Conservation (phyloP, 306 rosid genomes). For the Citrullus colocynthis region DNA sequence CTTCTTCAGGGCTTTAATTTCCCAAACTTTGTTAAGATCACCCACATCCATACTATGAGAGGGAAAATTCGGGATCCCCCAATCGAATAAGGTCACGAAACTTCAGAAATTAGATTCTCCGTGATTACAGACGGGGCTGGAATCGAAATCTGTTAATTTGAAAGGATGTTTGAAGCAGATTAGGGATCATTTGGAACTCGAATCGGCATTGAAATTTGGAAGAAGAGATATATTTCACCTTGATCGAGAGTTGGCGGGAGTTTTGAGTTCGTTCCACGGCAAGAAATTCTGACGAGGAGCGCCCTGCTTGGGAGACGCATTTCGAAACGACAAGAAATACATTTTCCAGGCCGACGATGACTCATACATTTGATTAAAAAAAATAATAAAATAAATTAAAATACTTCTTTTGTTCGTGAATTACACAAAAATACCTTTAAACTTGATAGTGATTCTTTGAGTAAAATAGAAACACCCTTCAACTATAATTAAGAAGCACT, state of each 20-base stretch:
- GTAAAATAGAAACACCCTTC: no score
- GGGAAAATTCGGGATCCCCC: background rate
- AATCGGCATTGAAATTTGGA: background rate
- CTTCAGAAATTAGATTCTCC: background rate
- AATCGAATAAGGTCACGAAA: background rate
- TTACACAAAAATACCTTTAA: no score
- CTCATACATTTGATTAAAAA: no score
- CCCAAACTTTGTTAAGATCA: constrained; percentile 79
- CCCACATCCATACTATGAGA: constrained; percentile 42
- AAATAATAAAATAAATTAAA: no score
- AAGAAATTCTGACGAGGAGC: background rate
- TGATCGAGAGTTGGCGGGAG: constrained; percentile 5
- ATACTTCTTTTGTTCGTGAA: no score
- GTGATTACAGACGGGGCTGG: background rate
- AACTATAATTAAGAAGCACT: no score
- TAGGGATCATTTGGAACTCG: background rate
- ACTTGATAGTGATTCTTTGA: no score
- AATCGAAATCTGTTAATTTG: background rate
- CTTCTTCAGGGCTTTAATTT: constrained; percentile 61
- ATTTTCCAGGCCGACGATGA: no score
- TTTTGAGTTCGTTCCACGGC: background rate
- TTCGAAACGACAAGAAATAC: no score
- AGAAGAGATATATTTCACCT: background rate
- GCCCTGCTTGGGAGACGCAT: no score
- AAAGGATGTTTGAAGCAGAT: background rate